phyloP scores from a whole-genome alignment of 2,329 filamentous ascomycete species.

The Rhynchosporium agropyri region DNA sequence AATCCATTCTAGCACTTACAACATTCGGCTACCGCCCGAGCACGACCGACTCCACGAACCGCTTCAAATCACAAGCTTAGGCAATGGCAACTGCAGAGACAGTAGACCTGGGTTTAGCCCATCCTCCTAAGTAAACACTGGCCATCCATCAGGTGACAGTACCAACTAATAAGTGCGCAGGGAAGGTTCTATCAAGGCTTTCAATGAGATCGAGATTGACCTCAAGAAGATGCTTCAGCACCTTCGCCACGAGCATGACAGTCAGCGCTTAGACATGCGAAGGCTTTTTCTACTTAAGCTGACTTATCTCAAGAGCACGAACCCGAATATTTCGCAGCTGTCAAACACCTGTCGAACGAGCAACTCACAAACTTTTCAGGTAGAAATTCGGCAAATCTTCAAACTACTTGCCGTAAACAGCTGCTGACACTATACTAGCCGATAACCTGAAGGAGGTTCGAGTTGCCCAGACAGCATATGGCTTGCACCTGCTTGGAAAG shows the following conservation, averaged over 20 bases:
- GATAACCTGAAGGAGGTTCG: slow-evolving; percentile 50
- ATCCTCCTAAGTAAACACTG: slow-evolving; percentile 45
- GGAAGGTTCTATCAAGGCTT: slow-evolving; percentile 54
- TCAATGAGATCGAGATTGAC: slow-evolving; percentile 53
- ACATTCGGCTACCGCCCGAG: background rate
- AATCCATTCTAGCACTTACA: background rate
- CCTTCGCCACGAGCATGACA: slow-evolving; percentile 51
- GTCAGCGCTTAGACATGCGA: slow-evolving; percentile 38
- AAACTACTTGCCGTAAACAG: background rate
- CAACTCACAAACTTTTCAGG: slow-evolving; percentile 41
- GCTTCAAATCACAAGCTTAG: slow-evolving; percentile 11
- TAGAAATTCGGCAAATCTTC: slow-evolving; percentile 27
- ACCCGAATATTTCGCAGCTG: slow-evolving; percentile 56
- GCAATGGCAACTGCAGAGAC: slow-evolving; percentile 50
- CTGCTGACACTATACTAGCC: slow-evolving; percentile 40
- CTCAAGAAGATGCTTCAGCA: slow-evolving; percentile 55
- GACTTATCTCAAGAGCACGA: slow-evolving; percentile 51
- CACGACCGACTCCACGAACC: background rate
- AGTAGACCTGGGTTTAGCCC: slow-evolving; percentile 48
- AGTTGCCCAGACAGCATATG: slow-evolving; percentile 51
- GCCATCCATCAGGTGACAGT: too few relatives aligned
- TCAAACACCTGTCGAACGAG: slow-evolving; percentile 38
- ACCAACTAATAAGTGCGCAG: slow-evolving; percentile 36
- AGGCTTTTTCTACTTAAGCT: background rate
- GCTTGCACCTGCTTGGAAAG: slow-evolving; percentile 50